Conservation (phyloP, 1,284 basidiomycete species). For the Trametes pubescens region DNA sequence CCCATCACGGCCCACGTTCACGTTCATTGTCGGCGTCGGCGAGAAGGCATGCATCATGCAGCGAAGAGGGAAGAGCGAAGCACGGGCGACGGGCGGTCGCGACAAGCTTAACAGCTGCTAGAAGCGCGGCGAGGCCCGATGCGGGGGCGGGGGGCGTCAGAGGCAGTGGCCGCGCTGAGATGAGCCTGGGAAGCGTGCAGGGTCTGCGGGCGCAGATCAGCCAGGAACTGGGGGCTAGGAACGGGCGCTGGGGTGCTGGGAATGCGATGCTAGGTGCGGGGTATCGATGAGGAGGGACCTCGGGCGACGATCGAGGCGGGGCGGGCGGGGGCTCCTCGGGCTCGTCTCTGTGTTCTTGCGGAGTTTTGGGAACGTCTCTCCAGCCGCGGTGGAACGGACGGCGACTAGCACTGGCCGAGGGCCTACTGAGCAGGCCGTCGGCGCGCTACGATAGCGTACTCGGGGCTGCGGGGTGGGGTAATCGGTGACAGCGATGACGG, state of each 20-base stretch:
- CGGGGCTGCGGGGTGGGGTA: neutral
- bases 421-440: neutral
- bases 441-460: neutral
- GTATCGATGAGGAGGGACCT: too few species aligned
- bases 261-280: neutral
- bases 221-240: constrained; percentile 5
- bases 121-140: too few species aligned
- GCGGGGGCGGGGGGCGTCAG: too few species aligned
- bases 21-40: neutral
- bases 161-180: neutral
- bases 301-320: neutral
- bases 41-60: neutral
- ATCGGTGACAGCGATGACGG: neutral
- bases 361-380: too few species aligned
- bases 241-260: neutral
- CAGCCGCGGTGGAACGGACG: too few species aligned
- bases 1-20: neutral
- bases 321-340: too few species aligned
- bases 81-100: neutral
- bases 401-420: too few species aligned
- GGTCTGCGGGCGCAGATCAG: constrained; percentile 16
- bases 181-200: constrained; percentile 4
- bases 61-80: neutral
- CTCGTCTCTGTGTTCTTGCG: too few species aligned
- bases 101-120: neutral